Base-by-base conservation (phyloP, 2,329 filamentous ascomycete species). In the Periconia macrospinosa region DNA sequence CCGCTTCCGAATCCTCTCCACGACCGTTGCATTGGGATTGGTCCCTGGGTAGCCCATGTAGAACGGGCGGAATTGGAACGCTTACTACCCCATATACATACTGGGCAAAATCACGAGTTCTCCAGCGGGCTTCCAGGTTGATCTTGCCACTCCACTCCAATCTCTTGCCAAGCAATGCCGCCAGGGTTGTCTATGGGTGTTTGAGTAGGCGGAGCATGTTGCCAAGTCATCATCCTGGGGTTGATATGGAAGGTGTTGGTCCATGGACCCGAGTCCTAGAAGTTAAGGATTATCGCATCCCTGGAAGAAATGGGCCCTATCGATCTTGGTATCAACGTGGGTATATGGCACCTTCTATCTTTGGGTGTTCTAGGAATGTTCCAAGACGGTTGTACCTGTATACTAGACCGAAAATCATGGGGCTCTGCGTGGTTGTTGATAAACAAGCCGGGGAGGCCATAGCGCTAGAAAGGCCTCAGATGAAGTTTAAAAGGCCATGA, bases 351-450 rank as follows among this genome's bases (percentile, higher is more conserved):
- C 43, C 43, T 45, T 45, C 43, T 30, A 9, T 23, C 13, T 45
- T 10, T 8, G 43, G 43, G 10, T 27, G 13, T 17, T 45, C 9
- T 19, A n/a, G 42, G 14, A 15, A 27, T 23, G 17, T 23, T 33
- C 43, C 23, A 45, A 30, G 23, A 23, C 18, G 6, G 2, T 27
- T 33, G 20, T 45, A 20, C 43, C 27, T 45, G 43, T 23, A 17
- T 19, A 76, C 58, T 73, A 79, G 14, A 68, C 67, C 33, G 52
- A 37, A 6, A 37, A 13, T 3, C 33, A 37, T 37, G 11, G 33
- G 15, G 33, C 15, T 14, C 6, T n/a, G 33, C 11, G 33, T 19
- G 23, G n/a, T 23, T 50, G 19, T 35, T 50, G 48, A 40, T 43
- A 45, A 6, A 27, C 48, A 50, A 50, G 44, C 44, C 44, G 30